phyloP scores from a whole-genome alignment of 441 rosid species.

The Populus trichocarpa region DNA sequence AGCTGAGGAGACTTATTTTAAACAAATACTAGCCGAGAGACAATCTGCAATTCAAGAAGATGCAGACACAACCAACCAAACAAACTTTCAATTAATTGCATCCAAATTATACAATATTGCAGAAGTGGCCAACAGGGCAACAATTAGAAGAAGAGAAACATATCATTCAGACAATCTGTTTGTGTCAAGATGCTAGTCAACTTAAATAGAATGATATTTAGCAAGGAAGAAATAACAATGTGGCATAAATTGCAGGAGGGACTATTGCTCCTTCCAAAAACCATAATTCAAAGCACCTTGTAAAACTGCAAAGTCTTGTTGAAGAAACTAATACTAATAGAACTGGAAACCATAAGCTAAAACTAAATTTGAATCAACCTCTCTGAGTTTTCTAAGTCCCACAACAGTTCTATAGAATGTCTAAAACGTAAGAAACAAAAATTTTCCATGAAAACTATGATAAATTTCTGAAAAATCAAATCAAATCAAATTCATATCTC shows the following conservation, averaged over 20 bases:
- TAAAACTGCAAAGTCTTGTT: neutral
- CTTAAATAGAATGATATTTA: neutral
- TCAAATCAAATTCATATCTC: neutral
- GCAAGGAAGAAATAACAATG: neutral
- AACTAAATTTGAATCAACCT: neutral
- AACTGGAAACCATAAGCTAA: neutral
- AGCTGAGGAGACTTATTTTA: neutral
- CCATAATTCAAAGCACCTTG: neutral
- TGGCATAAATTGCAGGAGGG: neutral
- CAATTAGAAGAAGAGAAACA: neutral
- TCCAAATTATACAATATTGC: constrained; percentile 28
- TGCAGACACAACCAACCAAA: neutral
- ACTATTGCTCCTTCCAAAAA: neutral
- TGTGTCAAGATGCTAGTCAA: neutral
- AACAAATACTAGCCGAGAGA: neutral
- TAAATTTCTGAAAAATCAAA: neutral
- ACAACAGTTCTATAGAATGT: neutral
- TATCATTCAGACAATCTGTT: neutral
- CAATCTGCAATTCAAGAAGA: neutral
- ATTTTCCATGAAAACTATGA: neutral
- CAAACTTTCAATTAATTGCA: neutral
- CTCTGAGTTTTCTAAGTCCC: neutral
- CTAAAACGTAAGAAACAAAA: neutral
- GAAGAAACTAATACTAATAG: neutral
- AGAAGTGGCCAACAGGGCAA: neutral